A percentile compares a stretch with the other conserved stretches of the same genome.
Conservation (phyloP, 2,329 filamentous ascomycete genomes). For the Dactylellina haptotyla region DNA sequence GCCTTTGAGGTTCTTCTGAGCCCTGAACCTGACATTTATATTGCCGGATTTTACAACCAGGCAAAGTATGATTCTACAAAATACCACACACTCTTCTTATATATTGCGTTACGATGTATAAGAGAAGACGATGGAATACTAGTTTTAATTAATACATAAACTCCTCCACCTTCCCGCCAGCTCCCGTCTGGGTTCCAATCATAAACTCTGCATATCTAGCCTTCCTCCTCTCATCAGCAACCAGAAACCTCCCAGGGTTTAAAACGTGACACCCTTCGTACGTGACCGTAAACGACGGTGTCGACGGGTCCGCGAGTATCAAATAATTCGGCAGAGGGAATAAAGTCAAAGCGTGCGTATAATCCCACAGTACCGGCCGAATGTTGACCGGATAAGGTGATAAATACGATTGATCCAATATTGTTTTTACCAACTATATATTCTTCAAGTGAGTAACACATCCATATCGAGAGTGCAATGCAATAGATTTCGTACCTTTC, state of each 20-base stretch:
- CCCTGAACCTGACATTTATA: no score
- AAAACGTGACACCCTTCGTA: conserved; percentile 97
- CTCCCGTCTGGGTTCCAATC: conserved; percentile 66
- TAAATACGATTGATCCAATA: conserved; percentile 89
- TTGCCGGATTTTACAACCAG: no score
- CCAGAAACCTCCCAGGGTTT: conserved; percentile 84
- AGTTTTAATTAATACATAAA: conserved; percentile 67
- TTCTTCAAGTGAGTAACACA: conserved; percentile 63
- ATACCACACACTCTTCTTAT: not conserved
- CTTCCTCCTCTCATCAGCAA: conserved; percentile 73
- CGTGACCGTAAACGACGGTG: conserved; percentile 83
- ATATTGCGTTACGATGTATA: no score
- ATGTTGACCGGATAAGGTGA: conserved; percentile 83
- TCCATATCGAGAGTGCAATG: not conserved
- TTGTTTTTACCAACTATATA: conserved; percentile 81
- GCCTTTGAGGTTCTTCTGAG: no score
- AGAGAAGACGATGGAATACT: no score
- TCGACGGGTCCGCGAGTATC: conserved; percentile 82
- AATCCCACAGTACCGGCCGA: conserved; percentile 91
- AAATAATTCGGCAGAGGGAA: conserved; percentile 67
- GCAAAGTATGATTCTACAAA: no score
- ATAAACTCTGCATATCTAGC: conserved; percentile 91
- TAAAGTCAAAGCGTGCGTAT: conserved; percentile 78
- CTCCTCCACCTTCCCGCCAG: conserved; percentile 70
- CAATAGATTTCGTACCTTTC: conserved; percentile 49